Evolutionary conservation across 2,329 filamentous ascomycete genomes (phyloP).

Genomic region (Trichophyton benhamiae): DNA sequence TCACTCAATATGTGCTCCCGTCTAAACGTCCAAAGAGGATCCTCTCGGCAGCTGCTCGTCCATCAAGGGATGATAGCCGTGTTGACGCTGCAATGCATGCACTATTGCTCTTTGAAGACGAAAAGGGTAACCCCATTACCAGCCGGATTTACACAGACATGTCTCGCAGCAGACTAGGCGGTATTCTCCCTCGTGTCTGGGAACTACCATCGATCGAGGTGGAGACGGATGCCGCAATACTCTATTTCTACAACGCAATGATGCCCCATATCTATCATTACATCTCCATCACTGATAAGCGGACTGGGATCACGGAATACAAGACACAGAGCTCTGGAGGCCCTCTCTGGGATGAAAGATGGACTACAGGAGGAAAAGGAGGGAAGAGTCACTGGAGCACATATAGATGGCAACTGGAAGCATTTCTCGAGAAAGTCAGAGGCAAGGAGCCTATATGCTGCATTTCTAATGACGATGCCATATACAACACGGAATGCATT

Average conservation of each 20-base stretch:
- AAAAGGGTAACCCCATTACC: conserved; percentile 16
- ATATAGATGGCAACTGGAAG: conserved; percentile 13
- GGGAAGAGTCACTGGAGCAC: conserved; percentile 12
- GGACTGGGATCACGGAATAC: conserved; percentile 18
- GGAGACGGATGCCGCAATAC: conserved; percentile 21
- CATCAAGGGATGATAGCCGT: conserved; percentile 18
- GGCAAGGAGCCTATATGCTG: conserved; percentile 12
- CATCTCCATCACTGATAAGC: conserved; percentile 21
- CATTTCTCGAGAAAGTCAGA: conserved; percentile 12
- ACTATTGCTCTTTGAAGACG: conserved; percentile 18
- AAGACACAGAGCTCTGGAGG: conserved; percentile 20
- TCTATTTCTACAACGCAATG: conserved; percentile 24
- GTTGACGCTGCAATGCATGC: conserved; percentile 25
- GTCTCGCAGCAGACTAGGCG: conserved; percentile 16
- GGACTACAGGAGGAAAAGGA: conserved; percentile 21
- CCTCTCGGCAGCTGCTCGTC: conserved; percentile 21
- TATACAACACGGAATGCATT: conserved; percentile 10
- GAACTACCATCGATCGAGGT: conserved; percentile 24
- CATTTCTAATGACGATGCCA: conserved; percentile 10
- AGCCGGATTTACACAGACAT: conserved; percentile 24
- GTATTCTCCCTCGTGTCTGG: conserved; percentile 22
- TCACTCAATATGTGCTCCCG: conserved; percentile 24
- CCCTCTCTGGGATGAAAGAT: conserved; percentile 22
- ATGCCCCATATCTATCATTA: conserved; percentile 27
- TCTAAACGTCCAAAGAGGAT: conserved; percentile 20